Evolutionary conservation across 2,329 filamentous ascomycete genomes (phyloP), one percentile per base, ranked within the genome.

Genomic region (Nemania abortiva): DNA sequence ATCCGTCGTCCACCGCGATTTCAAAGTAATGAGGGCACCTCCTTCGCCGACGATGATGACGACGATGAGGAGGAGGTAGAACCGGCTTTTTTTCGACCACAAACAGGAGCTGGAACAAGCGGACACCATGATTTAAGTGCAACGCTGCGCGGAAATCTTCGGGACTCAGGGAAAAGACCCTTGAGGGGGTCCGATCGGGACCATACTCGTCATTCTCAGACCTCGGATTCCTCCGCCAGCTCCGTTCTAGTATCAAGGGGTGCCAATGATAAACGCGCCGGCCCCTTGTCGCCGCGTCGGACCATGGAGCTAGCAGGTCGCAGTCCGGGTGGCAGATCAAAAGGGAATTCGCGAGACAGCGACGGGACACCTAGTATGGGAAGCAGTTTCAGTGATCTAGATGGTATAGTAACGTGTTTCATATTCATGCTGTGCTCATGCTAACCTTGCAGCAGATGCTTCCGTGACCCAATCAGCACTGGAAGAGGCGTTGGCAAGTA

Each of bases 311-410:
- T 90, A 57, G 83, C 86, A 2, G 85, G 85, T 29, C 82, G 87
- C 53, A 89, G 86, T 73, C 86, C 88, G 1, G 80, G 81, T 9
- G 81, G 80, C 9, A 86, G 85, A 68, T 83, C 81, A 31, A 85
- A 86, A 74, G 84, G 82, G 0, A 80, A 83, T 54, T 87, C 86
- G 1, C 84, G 85, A 13, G 89, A 91, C 13, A 93, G 91, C 75
- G 91, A 94, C 70, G 91, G 91, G 15, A 91, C 90, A 15, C 91
- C 91, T 1, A 94, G 91, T 74, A 94, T 94, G 89, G 92, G 92
- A 0, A 95, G 92, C 78, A 95, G 92, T 74, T 96, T 94, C 75
- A 95, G 92, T 80, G 93, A 96, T 81, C 85, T 97, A 52, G 93
- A 95, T 78, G 92, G 92, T 88, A 83, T 68, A 79, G 74, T 65